Percentiles rank a stretch among this genome's conserved stretches.
phyloP scores from a whole-genome alignment of 257 asterid species.

The Salvia hispanica region DNA sequence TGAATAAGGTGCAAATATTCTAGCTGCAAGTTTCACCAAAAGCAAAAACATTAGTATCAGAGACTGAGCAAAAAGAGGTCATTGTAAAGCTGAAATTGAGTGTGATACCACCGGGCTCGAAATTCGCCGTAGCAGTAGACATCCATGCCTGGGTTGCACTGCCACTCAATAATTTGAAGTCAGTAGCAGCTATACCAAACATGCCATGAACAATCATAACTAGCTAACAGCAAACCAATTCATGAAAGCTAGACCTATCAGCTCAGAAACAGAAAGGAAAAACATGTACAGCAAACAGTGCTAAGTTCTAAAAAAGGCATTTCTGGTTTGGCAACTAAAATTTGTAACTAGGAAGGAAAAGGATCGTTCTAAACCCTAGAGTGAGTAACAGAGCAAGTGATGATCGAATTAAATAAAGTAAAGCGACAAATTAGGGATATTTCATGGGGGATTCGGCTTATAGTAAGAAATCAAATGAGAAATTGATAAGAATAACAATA shows the following conservation, averaged over 20 bases:
- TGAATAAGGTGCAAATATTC: constrained; percentile 68
- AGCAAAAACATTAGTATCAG: constrained; percentile 25
- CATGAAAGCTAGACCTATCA: neutral
- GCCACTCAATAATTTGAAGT: constrained; percentile 38
- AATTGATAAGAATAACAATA: neutral
- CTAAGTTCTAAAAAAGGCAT: neutral
- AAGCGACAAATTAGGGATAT: neutral
- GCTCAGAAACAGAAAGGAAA: neutral
- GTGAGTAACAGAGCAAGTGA: neutral
- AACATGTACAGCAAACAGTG: neutral
- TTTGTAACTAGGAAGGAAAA: neutral
- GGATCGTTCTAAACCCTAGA: neutral
- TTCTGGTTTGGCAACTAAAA: neutral
- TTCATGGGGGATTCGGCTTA: neutral
- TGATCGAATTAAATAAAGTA: neutral
- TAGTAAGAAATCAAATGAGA: neutral
- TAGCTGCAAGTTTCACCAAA: constrained; percentile 38
- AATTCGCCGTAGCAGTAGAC: constrained; percentile 39
- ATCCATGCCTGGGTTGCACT: constrained; percentile 36
- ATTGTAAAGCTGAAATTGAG: neutral
- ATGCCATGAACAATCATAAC: constrained; percentile 20
- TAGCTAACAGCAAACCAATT: neutral
- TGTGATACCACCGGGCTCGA: constrained; percentile 45
- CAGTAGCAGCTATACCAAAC: constrained; percentile 27
- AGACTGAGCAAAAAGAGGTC: neutral